Evolutionary conservation across 345 rosid genomes (phyloP), one percentile per base, ranked within the genome.

Genomic region (Brassica cretica): DNA sequence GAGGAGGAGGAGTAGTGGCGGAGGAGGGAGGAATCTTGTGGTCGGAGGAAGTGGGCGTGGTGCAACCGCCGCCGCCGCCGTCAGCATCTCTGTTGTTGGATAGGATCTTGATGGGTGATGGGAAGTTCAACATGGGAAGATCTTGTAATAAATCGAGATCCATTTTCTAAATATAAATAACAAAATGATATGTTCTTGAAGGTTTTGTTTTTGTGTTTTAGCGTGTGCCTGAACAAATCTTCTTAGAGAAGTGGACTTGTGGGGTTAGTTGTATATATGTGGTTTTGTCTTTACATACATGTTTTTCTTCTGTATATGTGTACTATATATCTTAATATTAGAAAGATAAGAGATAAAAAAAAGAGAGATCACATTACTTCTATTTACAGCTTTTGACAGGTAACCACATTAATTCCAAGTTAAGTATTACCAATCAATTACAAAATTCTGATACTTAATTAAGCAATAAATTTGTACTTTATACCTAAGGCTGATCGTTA

Each of bases 211-310:
- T 8, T 67, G 65, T 75, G 70, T 73, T 64, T 79, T 62, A 15
- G 82, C 63, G 68, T 72, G 66, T 68, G 78, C 6, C 30, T 68
- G 71, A 55, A 74, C 78, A 79, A 79, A 79, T 79, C 82, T 69
- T 79, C 75, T 79, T 79, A 68, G 82, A 79, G 82, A 79, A 79
- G 71, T 79, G 82, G 67, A 79, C 78, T 74, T 55, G 72, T 67
- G 58, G 70, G 78, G 29, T 68, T 68, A 33, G 65, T 74, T 29
- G 53, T 74, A 68, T 79, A 63, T 74, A 79, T 79, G 71, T 74
- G 78, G 62, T 74, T 79, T 29, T 79, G 82, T 79, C 78, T 68
- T 79, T 80, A 70, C 76, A 21, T 75, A 75, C 72, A 74, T 66
- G 59, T 8, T 60, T 65, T 37, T 37, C 19, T 25, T 15, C 18